These are phyloP conservation scores for Mycosarcoma maydis DNA, from an alignment of 1,284 basidiomycete species.

Conservation along the genomic window DNA sequence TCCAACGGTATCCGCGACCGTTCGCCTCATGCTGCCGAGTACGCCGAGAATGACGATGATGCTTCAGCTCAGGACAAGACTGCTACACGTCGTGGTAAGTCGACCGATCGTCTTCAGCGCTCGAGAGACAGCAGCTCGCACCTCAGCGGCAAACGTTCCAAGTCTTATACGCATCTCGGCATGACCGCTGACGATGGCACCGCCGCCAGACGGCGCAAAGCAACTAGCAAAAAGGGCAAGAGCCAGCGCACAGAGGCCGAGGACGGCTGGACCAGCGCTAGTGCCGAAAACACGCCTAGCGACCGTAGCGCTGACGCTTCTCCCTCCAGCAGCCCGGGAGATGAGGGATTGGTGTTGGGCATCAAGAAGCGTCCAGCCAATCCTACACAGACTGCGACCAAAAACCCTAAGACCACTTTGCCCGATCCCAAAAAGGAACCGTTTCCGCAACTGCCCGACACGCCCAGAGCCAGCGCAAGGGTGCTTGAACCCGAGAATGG, in stretches of 20 bases:
- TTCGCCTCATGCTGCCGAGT: constrained; percentile 13
- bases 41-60: constrained; percentile 5
- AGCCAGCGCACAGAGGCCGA: constrained; percentile 27
- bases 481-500: constrained; percentile 14
- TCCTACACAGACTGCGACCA: constrained; percentile 16
- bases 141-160: constrained; percentile 49
- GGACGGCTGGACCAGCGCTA: constrained; percentile 54
- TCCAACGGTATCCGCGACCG: constrained; percentile 18
- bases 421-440: constrained; percentile 31
- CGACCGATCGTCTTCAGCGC: constrained; percentile 50
- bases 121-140: constrained; percentile 48
- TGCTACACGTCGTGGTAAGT: constrained; percentile 41
- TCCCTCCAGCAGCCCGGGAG: constrained; percentile 36
- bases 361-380: constrained; percentile 49
- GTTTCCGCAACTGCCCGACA: constrained; percentile 32
- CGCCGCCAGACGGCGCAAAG: constrained; percentile 31
- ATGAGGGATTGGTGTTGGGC: constrained; percentile 51
- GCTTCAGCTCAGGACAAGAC: constrained; percentile 14
- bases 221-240: constrained; percentile 23
- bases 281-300: constrained; percentile 40
- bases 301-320: constrained; percentile 26
- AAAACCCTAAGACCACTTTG: constrained; percentile 11
- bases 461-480: constrained; percentile 32
- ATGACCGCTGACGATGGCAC: constrained; percentile 24
- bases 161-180: constrained; percentile 52